phyloP scores from a whole-genome alignment of 225 moss, liverwort and hornwort species.

The Thuidium tamariscinum region DNA sequence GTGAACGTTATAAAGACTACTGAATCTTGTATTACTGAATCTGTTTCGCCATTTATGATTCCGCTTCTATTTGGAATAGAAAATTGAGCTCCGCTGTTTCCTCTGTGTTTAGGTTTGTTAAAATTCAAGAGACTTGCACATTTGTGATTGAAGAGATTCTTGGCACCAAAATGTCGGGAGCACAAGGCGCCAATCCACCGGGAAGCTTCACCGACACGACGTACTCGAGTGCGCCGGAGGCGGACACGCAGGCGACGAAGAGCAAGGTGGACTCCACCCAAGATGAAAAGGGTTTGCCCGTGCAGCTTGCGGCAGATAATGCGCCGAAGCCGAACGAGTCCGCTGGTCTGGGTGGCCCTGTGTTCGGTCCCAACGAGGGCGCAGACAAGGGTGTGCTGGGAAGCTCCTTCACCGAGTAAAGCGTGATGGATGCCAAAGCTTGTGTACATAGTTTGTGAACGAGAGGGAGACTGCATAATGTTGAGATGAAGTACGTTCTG shows the following conservation, averaged over 20 bases:
- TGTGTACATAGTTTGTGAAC: not conserved
- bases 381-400: slow-evolving; percentile 18
- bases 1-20: not conserved
- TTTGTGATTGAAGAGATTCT: not conserved
- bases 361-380: slow-evolving; percentile 32
- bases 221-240: slow-evolving; percentile 7
- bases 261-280: slow-evolving; percentile 11
- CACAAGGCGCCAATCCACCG: slow-evolving; percentile 34
- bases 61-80: not conserved
- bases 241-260: slow-evolving; percentile 1
- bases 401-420: slow-evolving; percentile 12
- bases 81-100: not conserved
- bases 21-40: no score
- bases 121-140: not conserved
- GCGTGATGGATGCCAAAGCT: not conserved
- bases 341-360: slow-evolving; percentile 34
- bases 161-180: slow-evolving; percentile 29
- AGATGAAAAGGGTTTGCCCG: slow-evolving; percentile 26
- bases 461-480: not conserved
- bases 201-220: slow-evolving; percentile 28
- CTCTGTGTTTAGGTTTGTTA: not conserved
- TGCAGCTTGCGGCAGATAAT: slow-evolving; percentile 19
- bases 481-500: not conserved
- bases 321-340: slow-evolving; percentile 24
- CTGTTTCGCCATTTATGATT: not conserved